Percentiles rank a stretch among this genome's conserved stretches.
Evolutionary conservation across 176 grass and related monocot species (phyloP).

Genomic region (Guadua angustifolia): DNA sequence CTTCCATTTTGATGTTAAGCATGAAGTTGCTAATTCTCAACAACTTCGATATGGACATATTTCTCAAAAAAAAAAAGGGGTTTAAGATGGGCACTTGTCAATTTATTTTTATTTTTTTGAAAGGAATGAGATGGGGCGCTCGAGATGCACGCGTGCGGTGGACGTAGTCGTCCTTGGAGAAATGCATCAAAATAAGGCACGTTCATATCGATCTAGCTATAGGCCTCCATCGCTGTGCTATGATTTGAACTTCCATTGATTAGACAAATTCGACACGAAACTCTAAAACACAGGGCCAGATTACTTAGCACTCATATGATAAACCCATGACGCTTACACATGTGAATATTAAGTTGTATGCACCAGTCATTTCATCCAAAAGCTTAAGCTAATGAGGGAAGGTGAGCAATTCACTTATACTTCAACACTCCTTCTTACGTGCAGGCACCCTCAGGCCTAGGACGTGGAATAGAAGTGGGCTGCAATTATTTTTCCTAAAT

Average conservation of each 20-base stretch:
- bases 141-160: neutral
- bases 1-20: neutral
- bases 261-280: neutral
- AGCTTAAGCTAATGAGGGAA: too few relatives aligned
- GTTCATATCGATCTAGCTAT: neutral
- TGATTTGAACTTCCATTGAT: neutral
- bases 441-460: too few relatives aligned
- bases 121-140: too few relatives aligned
- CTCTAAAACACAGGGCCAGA: neutral
- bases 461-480: too few relatives aligned
- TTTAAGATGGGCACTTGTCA: neutral
- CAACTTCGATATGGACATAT: neutral
- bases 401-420: too few relatives aligned
- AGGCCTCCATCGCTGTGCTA: neutral
- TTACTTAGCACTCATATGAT: neutral
- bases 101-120: too few relatives aligned
- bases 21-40: neutral
- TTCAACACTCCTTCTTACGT: too few relatives aligned
- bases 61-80: neutral
- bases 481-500: too few relatives aligned
- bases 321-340: neutral
- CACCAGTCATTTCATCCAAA: too few relatives aligned
- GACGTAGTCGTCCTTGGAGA: constrained; percentile 19
- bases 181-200: neutral
- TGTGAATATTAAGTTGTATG: too few relatives aligned